A percentile compares a stretch with the other conserved stretches of the same genome.
These are phyloP conservation scores for Haplosporangium gracile DNA, from an alignment of 192 early-diverging fungal species.

Conservation along the genomic window DNA sequence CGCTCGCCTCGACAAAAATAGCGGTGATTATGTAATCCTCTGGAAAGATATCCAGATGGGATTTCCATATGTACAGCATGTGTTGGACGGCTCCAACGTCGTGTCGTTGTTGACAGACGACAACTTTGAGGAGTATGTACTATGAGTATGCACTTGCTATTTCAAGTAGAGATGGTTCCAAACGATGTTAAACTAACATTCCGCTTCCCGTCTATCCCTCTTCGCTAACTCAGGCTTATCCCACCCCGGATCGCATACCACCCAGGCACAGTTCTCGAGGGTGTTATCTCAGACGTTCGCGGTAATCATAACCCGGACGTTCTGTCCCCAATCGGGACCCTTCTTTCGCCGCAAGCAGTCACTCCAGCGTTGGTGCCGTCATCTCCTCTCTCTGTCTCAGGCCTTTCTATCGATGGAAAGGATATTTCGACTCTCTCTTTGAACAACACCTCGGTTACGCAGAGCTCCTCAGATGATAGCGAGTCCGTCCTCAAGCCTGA, in stretches of 20 bases:
- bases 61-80: constrained; percentile 1
- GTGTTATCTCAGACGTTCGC: neutral
- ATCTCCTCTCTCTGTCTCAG: too few species aligned
- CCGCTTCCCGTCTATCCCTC: neutral
- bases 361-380: too few species aligned
- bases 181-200: neutral
- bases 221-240: neutral
- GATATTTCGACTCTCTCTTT: too few species aligned
- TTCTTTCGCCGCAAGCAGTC: too few species aligned
- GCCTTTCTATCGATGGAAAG: too few species aligned
- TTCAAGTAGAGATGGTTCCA: neutral
- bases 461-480: too few species aligned
- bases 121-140: constrained; percentile 7
- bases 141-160: neutral
- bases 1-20: constrained; percentile 10
- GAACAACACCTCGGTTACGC: too few species aligned
- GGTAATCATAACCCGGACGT: neutral
- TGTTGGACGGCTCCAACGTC: constrained; percentile 3
- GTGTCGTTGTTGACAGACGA: neutral
- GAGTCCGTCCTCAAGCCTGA: too few species aligned
- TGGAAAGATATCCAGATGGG: constrained; percentile 14
- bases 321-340: too few species aligned
- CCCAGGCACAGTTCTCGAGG: constrained; percentile 6
- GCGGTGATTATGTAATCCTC: neutral
- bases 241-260: neutral